phyloP scores from a whole-genome alignment of 768 basidiomycete species.

The Hypsizygus marmoreus region DNA sequence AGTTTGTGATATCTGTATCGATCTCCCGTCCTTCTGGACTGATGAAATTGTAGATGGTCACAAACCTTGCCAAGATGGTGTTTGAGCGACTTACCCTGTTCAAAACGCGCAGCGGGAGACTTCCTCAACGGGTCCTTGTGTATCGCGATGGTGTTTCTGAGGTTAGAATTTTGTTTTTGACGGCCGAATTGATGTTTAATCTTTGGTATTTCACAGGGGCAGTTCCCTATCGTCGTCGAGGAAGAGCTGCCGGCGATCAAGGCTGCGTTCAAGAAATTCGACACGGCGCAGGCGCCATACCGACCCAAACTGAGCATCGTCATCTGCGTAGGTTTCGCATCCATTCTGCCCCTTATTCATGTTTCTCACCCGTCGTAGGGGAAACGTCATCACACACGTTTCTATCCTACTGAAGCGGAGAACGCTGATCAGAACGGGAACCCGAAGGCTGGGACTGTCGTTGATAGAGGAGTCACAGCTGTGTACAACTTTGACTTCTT shows the following conservation, averaged over 20 bases:
- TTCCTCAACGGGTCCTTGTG: conserved; percentile 70
- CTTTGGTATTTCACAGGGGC: conserved; percentile 53
- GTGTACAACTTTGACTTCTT: conserved; percentile 69
- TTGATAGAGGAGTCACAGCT: conserved; percentile 78
- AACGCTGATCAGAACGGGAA: conserved; percentile 69
- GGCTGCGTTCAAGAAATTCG: conserved; percentile 55
- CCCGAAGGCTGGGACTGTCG: conserved; percentile 75
- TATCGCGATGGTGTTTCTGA: conserved; percentile 87
- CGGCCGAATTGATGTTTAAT: neutral
- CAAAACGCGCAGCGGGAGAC: conserved; percentile 41
- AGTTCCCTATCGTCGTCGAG: conserved; percentile 63
- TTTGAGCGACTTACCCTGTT: conserved; percentile 62
- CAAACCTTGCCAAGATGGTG: conserved; percentile 66
- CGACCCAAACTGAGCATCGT: conserved; percentile 68
- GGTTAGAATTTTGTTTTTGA: conserved; percentile 31
- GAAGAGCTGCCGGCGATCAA: conserved; percentile 69
- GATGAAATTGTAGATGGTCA: conserved; percentile 62
- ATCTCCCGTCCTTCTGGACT: neutral
- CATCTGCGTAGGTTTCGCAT: conserved; percentile 64
- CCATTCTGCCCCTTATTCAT: conserved; percentile 13
- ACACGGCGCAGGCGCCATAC: conserved; percentile 39
- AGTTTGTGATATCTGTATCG: conserved; percentile 35
- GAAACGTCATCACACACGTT: conserved; percentile 57
- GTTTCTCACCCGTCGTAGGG: conserved; percentile 28
- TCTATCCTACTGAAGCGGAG: conserved; percentile 57